Conservation (phyloP, 2,329 filamentous ascomycete genomes). For the Metarhizium guizhouense region DNA sequence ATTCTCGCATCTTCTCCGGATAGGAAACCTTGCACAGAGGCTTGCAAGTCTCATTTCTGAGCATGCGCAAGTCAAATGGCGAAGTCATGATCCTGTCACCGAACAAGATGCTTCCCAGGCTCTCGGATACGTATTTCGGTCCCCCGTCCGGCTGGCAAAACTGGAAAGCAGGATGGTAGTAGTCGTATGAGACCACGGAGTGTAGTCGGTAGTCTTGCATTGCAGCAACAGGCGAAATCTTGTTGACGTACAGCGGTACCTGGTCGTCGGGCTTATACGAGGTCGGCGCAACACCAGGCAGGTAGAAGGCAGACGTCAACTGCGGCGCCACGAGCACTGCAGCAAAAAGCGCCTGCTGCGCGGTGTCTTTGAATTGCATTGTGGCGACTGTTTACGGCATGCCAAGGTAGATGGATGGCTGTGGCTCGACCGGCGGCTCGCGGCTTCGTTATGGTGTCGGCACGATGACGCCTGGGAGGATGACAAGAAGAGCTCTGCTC, state of each 20-base stretch:
- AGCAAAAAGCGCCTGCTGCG: constrained; percentile 41
- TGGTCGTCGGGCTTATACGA: constrained; percentile 74
- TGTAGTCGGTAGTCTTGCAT: constrained; percentile 71
- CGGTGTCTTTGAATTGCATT: constrained; percentile 38
- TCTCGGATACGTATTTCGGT: constrained; percentile 70
- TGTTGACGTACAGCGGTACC: constrained; percentile 88
- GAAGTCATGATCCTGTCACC: constrained; percentile 97
- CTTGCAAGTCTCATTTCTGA: constrained; percentile 79
- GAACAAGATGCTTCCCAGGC: constrained; percentile 87
- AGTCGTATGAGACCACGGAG: constrained; percentile 93
- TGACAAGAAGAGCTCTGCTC: background rate
- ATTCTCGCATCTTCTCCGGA: constrained; percentile 57
- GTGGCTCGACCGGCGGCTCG: background rate
- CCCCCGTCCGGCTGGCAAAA: constrained; percentile 78
- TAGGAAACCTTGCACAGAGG: constrained; percentile 61
- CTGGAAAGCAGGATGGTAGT: constrained; percentile 81
- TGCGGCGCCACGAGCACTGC: constrained; percentile 43
- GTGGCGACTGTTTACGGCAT: constrained; percentile 9
- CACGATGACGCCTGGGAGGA: background rate
- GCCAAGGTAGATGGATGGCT: background rate
- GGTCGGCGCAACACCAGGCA: constrained; percentile 89
- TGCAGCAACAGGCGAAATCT: constrained; percentile 76
- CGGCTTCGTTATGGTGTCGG: background rate
- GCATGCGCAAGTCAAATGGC: constrained; percentile 84
- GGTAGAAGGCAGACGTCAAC: constrained; percentile 72